These are phyloP conservation scores for Nicotiana rustica DNA, from an alignment of 305 asterid genomes.

Conservation along the genomic window DNA sequence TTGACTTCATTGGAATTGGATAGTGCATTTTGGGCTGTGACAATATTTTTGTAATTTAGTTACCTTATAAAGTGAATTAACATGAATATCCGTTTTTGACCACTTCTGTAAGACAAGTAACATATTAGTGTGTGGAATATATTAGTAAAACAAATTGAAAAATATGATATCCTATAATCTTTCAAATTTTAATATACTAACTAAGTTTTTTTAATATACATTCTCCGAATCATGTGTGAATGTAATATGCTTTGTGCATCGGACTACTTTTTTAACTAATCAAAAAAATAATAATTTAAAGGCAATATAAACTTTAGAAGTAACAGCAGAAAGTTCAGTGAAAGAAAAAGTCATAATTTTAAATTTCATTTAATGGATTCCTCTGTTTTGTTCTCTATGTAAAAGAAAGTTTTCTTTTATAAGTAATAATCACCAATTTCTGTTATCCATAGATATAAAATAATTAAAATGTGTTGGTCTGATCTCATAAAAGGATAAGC, in stretches of 20 bases:
- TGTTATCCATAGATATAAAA: not conserved
- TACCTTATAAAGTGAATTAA: not conserved
- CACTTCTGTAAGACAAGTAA: not conserved
- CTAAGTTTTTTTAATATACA: not conserved
- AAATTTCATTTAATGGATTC: not conserved
- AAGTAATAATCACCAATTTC: not conserved
- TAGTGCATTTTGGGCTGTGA: too few species aligned
- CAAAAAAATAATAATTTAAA: not conserved
- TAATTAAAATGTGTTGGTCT: not conserved
- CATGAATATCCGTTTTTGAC: not conserved
- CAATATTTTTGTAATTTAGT: not conserved
- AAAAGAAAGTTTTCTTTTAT: not conserved
- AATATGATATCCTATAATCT: not conserved
- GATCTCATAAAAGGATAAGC: slow-evolving; percentile 28
- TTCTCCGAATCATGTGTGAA: too few species aligned
- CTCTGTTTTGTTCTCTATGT: not conserved
- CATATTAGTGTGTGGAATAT: not conserved
- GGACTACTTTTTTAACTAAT: too few species aligned
- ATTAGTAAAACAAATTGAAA: not conserved
- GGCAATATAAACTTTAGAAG: not conserved
- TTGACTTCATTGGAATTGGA: too few species aligned
- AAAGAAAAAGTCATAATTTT: not conserved
- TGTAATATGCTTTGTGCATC: too few species aligned
- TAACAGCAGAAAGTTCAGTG: not conserved
- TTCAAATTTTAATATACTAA: not conserved